Evolutionary conservation across 805 yeast genomes (phyloP).

Genomic region (Suhomyces canberraensis): DNA sequence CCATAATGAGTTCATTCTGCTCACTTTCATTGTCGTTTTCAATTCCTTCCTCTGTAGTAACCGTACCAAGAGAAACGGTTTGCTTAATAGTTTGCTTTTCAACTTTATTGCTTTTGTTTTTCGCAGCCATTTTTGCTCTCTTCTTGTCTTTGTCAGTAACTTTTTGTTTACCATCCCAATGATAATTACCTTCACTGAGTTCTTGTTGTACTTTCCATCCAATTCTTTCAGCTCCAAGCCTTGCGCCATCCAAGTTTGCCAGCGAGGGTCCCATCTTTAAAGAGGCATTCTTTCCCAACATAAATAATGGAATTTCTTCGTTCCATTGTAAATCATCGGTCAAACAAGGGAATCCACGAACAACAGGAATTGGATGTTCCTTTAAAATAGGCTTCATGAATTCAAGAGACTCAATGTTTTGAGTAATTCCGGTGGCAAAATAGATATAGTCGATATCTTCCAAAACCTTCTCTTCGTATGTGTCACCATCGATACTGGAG

Average conservation of each 20-base stretch:
- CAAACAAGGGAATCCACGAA: conserved; percentile 40
- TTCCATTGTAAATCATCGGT: conserved; percentile 45
- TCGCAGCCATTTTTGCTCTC: too few species aligned
- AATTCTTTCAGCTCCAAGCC: conserved; percentile 44
- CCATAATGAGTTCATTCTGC: too few species aligned
- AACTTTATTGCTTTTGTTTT: too few species aligned
- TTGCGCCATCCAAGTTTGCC: conserved; percentile 46
- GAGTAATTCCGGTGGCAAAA: conserved; percentile 41
- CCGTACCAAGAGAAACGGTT: too few species aligned
- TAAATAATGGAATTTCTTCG: conserved; percentile 34
- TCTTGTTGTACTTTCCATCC: conserved; percentile 34
- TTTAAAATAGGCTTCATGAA: conserved; percentile 28
- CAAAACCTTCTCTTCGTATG: conserved; percentile 1
- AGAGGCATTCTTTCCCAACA: conserved; percentile 43
- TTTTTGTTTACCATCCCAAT: too few species aligned
- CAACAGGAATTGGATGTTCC: conserved; percentile 27
- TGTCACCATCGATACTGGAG: conserved; percentile 4
- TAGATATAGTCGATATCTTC: conserved; percentile 30
- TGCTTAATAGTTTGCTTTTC: too few species aligned
- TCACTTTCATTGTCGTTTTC: too few species aligned
- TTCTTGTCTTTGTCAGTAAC: too few species aligned
- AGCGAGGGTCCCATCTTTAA: conserved; percentile 43
- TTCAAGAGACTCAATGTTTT: conserved; percentile 25
- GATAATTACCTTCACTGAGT: conserved; percentile 10
- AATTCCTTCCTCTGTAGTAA: too few species aligned